Evolutionary conservation across 225 moss, liverwort and hornwort genomes (phyloP).

Genomic region (Asterella californica): DNA sequence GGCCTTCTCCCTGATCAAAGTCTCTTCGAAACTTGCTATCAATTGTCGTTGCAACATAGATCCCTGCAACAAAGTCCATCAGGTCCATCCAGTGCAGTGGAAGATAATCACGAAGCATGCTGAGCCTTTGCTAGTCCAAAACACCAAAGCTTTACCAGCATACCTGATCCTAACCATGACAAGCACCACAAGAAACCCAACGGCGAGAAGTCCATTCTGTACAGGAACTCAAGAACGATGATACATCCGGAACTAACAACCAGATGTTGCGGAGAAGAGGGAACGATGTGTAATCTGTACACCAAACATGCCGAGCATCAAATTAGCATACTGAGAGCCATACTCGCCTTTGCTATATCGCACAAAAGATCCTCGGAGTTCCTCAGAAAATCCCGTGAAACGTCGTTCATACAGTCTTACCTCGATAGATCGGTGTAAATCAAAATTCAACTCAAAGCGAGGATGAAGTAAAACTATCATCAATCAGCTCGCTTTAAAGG

Average conservation of each 20-base stretch:
- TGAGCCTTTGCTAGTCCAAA: neutral
- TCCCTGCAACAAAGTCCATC: slow-evolving; percentile 49
- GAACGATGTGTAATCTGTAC: slow-evolving; percentile 76
- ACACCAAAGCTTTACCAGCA: slow-evolving; percentile 11
- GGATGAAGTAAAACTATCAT: neutral
- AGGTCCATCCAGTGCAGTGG: neutral
- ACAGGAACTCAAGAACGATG: slow-evolving; percentile 75
- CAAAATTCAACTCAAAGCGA: neutral
- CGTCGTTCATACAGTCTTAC: neutral
- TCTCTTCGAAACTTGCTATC: slow-evolving; percentile 44
- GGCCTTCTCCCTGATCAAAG: slow-evolving; percentile 50
- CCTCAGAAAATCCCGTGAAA: neutral
- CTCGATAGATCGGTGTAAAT: neutral
- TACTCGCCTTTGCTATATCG: neutral
- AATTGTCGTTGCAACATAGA: slow-evolving; percentile 80
- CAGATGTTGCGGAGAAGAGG: slow-evolving; percentile 84
- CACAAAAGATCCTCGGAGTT: neutral
- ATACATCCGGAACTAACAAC: slow-evolving; percentile 71
- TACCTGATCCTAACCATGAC: slow-evolving; percentile 82
- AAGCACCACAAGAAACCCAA: slow-evolving; percentile 81
- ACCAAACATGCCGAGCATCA: slow-evolving; percentile 20
- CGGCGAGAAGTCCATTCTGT: slow-evolving; percentile 84
- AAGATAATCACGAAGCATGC: neutral
- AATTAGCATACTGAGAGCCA: neutral
- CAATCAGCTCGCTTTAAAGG: neutral